Conservation (phyloP, 2,329 filamentous ascomycete genomes). For the Dactylellina sp. region DNA sequence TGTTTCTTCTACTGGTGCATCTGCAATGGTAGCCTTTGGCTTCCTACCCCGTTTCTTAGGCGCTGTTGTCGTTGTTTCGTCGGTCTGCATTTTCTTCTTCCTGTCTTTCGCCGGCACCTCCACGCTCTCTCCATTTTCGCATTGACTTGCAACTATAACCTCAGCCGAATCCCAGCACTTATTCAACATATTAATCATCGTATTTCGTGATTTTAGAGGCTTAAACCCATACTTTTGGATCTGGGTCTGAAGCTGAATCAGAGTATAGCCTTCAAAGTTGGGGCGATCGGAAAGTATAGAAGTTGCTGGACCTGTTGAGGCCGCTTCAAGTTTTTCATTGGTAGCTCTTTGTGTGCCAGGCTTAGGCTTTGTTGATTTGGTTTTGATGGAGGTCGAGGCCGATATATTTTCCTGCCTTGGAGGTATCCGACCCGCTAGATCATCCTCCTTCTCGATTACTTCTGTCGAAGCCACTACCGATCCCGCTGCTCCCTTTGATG, state of each 20-base stretch:
- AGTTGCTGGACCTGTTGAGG: not conserved
- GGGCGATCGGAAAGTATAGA: slow-evolving; percentile 19
- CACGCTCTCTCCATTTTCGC: not conserved
- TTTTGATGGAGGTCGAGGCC: not conserved
- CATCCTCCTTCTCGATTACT: slow-evolving; percentile 3
- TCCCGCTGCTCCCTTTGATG: not conserved
- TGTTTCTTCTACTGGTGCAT: slow-evolving; percentile 2
- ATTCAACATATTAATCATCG: slow-evolving; percentile 52
- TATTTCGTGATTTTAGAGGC: slow-evolving; percentile 50
- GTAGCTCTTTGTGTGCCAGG: not conserved
- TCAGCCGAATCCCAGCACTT: slow-evolving; percentile 49
- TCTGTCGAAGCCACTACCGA: not conserved
- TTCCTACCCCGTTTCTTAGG: slow-evolving; percentile 48
- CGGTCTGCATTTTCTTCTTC: slow-evolving; percentile 17
- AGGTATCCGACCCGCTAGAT: not conserved
- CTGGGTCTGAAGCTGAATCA: slow-evolving; percentile 42
- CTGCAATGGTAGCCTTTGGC: slow-evolving; percentile 13
- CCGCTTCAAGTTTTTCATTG: not conserved
- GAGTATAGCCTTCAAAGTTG: slow-evolving; percentile 51
- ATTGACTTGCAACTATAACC: slow-evolving; percentile 12
- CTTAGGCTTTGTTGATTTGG: not conserved
- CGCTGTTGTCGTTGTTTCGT: not conserved
- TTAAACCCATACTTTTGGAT: slow-evolving; percentile 52
- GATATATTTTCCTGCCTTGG: not conserved
- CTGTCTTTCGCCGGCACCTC: slow-evolving; percentile 16